Conservation (phyloP, 768 basidiomycete species). For the Fomitopsis serialis region DNA sequence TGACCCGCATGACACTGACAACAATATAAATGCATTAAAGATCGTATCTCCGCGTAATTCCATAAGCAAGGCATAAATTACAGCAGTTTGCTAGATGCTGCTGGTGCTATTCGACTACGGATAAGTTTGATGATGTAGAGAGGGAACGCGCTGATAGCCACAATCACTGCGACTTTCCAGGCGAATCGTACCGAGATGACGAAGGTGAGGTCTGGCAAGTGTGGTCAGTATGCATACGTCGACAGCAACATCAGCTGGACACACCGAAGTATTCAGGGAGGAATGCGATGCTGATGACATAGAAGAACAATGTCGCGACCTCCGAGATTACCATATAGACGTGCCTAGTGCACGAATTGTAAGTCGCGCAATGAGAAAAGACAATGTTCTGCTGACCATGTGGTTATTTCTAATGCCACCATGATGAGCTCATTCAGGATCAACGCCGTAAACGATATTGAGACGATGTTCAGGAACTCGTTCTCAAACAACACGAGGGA, state of each 20-base stretch:
- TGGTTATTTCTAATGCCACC: conserved; percentile 97
- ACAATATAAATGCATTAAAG: conserved; percentile 18
- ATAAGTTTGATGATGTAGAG: conserved; percentile 88
- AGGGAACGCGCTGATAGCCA: conserved; percentile 89
- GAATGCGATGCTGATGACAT: conserved; percentile 88
- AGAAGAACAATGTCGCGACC: conserved; percentile 82
- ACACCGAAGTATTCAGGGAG: conserved; percentile 97
- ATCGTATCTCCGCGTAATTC: conserved; percentile 5
- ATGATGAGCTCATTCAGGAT: conserved; percentile 97
- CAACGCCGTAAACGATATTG: conserved; percentile 95
- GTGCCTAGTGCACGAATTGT: conserved; percentile 52
- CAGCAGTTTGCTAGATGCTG: conserved; percentile 87
- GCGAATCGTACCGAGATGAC: conserved; percentile 84
- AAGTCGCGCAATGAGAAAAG: not conserved
- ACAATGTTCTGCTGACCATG: conserved; percentile 51
- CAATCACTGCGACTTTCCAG: conserved; percentile 94
- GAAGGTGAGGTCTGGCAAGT: conserved; percentile 77
- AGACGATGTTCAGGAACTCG: conserved; percentile 96
- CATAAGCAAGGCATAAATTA: conserved; percentile 29
- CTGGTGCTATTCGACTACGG: conserved; percentile 81
- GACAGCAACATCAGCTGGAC: not conserved
- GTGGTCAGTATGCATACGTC: not conserved
- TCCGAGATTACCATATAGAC: conserved; percentile 92
- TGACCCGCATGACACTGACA: conserved; percentile 24
- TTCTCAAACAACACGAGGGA: conserved; percentile 94